Conservation (phyloP, 225 moss, liverwort and hornwort species). For the Climacium dendroides region DNA sequence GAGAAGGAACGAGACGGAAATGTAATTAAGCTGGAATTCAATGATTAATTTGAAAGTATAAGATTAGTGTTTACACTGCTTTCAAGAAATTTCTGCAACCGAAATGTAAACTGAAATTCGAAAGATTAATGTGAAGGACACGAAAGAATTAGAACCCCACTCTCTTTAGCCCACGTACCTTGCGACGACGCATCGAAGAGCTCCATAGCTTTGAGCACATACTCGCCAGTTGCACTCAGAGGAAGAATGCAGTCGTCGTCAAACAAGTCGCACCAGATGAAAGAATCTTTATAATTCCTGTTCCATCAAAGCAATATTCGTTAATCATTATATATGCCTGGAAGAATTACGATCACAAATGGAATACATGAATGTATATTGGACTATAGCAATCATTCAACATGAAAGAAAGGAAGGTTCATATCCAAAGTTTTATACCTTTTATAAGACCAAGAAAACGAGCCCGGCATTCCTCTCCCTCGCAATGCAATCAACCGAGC, state of each 20-base stretch:
- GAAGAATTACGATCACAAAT: not conserved
- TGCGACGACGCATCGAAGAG: constrained; percentile 7
- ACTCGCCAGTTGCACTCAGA: constrained; percentile 23
- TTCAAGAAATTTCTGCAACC: not conserved
- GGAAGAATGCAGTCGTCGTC: constrained; percentile 39
- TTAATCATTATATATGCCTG: not conserved
- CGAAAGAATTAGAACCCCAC: not conserved
- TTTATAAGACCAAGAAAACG: constrained; percentile 64
- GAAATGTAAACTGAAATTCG: not conserved
- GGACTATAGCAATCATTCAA: no score
- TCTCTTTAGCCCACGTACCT: not conserved
- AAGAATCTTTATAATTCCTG: constrained; percentile 31
- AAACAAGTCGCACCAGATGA: constrained; percentile 52
- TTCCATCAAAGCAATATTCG: not conserved
- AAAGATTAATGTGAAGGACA: not conserved
- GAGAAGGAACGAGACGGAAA: not conserved
- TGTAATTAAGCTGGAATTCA: not conserved
- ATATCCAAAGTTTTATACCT: not conserved
- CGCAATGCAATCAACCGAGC: constrained; percentile 51
- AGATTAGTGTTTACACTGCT: not conserved
- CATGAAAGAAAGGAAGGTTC: not conserved
- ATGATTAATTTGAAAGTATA: not conserved
- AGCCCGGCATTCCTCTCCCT: constrained; percentile 72
- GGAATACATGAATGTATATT: not conserved
- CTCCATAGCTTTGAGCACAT: constrained; percentile 32